Base-by-base conservation (phyloP, 805 yeast species). In the Lachancea quebecensis region DNA sequence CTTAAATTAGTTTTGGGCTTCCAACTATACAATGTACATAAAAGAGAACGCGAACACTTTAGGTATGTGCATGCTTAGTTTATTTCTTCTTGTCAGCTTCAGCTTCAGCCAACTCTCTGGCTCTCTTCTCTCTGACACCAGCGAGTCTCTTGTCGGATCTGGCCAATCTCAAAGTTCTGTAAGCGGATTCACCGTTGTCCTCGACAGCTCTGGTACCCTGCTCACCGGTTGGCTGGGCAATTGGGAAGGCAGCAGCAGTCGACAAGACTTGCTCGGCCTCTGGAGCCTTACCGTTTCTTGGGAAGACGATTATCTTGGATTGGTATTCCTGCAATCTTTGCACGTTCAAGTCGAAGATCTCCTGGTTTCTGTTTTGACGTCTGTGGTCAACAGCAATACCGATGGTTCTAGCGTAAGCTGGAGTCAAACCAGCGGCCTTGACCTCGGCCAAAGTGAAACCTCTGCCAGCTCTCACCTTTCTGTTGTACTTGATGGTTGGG, bases 371-470 rank as follows among this genome's bases (percentile, higher is more conserved):
- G 95, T 93, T 93, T 72, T 84, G 91, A 79, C 99, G 90, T 82
- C 99, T 91, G 91, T 87, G 95, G 81, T 93, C 99, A 69, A 91
- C 98, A 65, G 99, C 88, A 68, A 93, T 87, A 75, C 99, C 99
- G 65, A 93, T 74, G 68, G 98, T 85, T 84, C 95, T 89, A 71
- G 99, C 99, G 78, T 87, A 88, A 74, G 89, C 86, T 60, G 89
- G 75, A 66, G 90, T 74, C 67, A 87, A 80, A 69, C 96, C 96
- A 71, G 87, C 97, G 71, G 96, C 96, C 82, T 91, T 91, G 68
- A 93, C 74, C 83, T 93, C 99, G 72, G 95, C 95, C 60, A 90
- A 79, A 64, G 98, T 79, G 87, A 93, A 93, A 73, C 99, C 99
- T 79, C 93, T 89, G 77, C 99, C 99, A 66, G 96, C 95, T 82